Evolutionary conservation across 2,329 filamentous ascomycete genomes (phyloP).

Genomic region (Myriosclerotinia duriaeana): DNA sequence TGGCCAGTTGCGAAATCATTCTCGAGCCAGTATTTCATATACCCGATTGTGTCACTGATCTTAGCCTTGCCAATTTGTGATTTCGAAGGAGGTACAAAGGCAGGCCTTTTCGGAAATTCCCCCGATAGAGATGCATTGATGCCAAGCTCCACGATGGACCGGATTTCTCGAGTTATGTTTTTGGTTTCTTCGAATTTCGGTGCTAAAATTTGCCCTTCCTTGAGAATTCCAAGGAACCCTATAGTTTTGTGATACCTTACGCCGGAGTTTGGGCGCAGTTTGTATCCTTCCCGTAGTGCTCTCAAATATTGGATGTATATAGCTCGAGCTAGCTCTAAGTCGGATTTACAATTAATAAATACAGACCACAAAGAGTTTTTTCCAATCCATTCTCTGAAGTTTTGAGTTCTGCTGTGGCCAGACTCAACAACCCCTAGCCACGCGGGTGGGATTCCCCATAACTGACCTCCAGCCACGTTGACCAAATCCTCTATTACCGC

Average conservation of each 20-base stretch:
- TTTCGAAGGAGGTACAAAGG: not conserved
- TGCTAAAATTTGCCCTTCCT: not conserved
- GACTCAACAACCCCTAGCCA: not conserved
- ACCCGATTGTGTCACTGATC: not conserved
- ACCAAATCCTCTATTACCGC: not conserved
- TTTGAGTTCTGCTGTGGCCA: not conserved
- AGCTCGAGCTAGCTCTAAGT: not conserved
- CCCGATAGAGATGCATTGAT: not conserved
- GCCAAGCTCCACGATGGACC: not conserved
- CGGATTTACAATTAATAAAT: accelerated
- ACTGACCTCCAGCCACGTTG: too few species aligned
- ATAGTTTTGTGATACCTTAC: too few species aligned
- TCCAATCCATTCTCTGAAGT: not conserved
- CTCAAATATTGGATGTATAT: not conserved
- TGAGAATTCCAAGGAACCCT: not conserved
- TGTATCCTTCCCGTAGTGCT: not conserved
- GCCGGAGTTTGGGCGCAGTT: too few species aligned
- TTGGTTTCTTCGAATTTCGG: not conserved
- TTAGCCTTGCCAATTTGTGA: not conserved
- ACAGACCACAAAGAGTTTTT: not conserved
- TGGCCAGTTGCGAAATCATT: not conserved
- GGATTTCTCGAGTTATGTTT: not conserved
- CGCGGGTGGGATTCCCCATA: too few species aligned
- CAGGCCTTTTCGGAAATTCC: not conserved
- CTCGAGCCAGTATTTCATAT: not conserved